These are phyloP conservation scores for Lumnitzera racemosa DNA, from an alignment of 345 rosid species.

Conservation along the genomic window DNA sequence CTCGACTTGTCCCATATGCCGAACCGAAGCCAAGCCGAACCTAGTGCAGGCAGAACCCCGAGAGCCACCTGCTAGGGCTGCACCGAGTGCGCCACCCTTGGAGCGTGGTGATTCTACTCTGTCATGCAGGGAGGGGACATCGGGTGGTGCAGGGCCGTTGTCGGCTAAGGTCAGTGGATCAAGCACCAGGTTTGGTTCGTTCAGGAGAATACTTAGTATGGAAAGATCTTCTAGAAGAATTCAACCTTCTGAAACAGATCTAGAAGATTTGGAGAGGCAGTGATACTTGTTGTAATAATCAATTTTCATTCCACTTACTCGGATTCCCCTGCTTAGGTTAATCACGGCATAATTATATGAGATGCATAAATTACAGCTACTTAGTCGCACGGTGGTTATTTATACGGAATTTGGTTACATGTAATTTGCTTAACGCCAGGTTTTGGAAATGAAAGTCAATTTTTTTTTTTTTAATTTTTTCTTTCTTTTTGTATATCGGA, in stretches of 20 bases:
- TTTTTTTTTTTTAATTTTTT: too few species aligned
- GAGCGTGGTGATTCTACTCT: slow-evolving; percentile 12
- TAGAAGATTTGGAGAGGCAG: slow-evolving; percentile 36
- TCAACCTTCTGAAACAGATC: slow-evolving; percentile 24
- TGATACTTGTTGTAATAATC: slow-evolving; percentile 4
- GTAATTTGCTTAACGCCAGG: too few species aligned
- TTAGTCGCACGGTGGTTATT: too few species aligned
- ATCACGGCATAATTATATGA: too few species aligned
- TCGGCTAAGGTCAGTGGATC: slow-evolving; percentile 25
- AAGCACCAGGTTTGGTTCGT: slow-evolving; percentile 34
- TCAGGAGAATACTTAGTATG: slow-evolving; percentile 28
- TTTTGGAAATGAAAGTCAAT: too few species aligned
- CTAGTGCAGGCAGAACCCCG: slow-evolving; percentile 9
- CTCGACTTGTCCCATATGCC: slow-evolving; percentile 42
- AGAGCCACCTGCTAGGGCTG: slow-evolving; percentile 21
- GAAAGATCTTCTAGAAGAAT: slow-evolving; percentile 42
- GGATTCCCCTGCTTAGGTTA: too few species aligned
- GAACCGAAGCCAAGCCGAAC: slow-evolving; percentile 24
- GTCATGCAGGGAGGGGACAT: slow-evolving; percentile 16
- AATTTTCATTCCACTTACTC: too few species aligned
- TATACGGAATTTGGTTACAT: too few species aligned
- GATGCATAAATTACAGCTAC: too few species aligned
- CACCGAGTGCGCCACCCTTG: slow-evolving; percentile 30
- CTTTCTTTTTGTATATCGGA: too few species aligned
- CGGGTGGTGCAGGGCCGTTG: slow-evolving; percentile 10